Percentiles rank a stretch among this genome's conserved stretches.
Conservation (phyloP, 225 moss, liverwort and hornwort genomes). For the Thuidium tamariscinum region DNA sequence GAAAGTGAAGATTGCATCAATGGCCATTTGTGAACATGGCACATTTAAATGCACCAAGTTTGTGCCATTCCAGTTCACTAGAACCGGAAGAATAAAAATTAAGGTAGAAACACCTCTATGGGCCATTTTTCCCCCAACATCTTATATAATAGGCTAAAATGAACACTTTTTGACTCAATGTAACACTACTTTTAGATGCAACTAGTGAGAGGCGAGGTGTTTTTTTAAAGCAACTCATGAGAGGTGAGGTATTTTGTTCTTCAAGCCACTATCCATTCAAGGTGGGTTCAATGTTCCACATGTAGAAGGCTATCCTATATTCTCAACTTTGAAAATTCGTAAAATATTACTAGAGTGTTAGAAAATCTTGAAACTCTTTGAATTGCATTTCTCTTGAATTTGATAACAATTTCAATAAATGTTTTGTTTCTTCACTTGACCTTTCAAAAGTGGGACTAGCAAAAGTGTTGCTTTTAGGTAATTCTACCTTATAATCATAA, state of each 20-base stretch:
- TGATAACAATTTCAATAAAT: background rate
- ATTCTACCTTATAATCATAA: background rate
- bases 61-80: background rate
- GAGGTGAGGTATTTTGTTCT: background rate
- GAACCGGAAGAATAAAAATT: too few species aligned
- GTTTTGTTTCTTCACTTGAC: too few species aligned
- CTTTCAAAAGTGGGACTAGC: too few species aligned
- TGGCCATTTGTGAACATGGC: background rate
- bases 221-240: background rate
- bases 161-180: background rate
- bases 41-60: background rate
- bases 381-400: background rate
- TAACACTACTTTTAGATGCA: background rate
- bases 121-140: background rate
- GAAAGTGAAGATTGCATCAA: background rate
- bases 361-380: background rate
- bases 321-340: background rate
- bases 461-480: too few species aligned
- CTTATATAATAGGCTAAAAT: too few species aligned
- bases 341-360: background rate
- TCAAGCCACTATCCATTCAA: rapidly evolving
- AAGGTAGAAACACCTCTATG: background rate
- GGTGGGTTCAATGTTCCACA: rapidly evolving
- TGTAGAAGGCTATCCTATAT: too few species aligned
- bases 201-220: background rate